Conservation (phyloP, 805 yeast genomes). For the Ogataea populi-albae region DNA sequence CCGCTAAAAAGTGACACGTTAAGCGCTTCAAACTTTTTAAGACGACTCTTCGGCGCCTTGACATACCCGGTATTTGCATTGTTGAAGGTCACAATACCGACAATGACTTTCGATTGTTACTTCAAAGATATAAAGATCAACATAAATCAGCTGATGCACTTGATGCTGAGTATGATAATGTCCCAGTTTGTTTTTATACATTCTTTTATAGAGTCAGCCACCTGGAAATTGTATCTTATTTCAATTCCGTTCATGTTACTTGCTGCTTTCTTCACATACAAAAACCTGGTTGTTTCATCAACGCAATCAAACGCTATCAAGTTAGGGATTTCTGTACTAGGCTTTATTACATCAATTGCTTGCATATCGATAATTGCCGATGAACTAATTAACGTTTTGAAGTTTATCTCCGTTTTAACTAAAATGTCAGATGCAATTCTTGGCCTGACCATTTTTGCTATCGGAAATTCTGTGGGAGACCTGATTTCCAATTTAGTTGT, state of each 20-base stretch:
- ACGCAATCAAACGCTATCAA: constrained; percentile 23
- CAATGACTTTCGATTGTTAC: constrained; percentile 21
- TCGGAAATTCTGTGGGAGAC: constrained; percentile 93
- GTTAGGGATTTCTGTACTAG: constrained; percentile 41
- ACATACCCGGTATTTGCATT: constrained; percentile 21
- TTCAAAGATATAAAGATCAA: constrained; percentile 20
- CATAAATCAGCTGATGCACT: constrained; percentile 14
- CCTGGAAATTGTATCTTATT: constrained; percentile 12
- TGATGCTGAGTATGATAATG: constrained; percentile 19
- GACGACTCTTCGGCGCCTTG: neutral
- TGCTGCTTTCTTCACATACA: constrained; percentile 13
- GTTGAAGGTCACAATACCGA: constrained; percentile 25
- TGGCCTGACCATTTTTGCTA: constrained; percentile 85
- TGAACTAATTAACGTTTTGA: constrained; percentile 63
- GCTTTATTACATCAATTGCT: constrained; percentile 63
- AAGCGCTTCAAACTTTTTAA: constrained; percentile 8
- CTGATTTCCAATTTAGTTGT: constrained; percentile 78
- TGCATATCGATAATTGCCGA: constrained; percentile 71
- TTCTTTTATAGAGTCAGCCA: constrained; percentile 20
- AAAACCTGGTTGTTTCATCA: constrained; percentile 17
- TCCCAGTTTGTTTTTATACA: constrained; percentile 22
- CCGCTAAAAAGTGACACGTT: constrained; percentile 6
- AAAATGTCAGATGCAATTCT: constrained; percentile 71
- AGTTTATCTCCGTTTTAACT: constrained; percentile 56
- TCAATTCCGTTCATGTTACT: constrained; percentile 4